These are phyloP conservation scores for Diaporthe citriasiana DNA, from an alignment of 2,329 filamentous ascomycete genomes.

Conservation along the genomic window DNA sequence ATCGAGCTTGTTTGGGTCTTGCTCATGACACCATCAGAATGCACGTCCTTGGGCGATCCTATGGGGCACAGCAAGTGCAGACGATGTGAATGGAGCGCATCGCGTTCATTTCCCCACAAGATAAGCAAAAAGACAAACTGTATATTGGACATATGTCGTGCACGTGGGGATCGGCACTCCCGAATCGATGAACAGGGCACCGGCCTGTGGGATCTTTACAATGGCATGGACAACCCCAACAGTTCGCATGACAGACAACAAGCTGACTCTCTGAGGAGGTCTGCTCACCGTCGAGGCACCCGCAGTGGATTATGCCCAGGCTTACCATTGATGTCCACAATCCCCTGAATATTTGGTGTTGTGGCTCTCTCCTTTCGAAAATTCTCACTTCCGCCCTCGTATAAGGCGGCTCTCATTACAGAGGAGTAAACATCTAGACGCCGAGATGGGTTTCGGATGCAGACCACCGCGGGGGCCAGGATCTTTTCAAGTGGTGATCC, in stretches of 20 bases:
- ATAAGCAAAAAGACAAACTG: background rate
- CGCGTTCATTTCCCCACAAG: background rate
- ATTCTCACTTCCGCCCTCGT: background rate
- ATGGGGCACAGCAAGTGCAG: background rate
- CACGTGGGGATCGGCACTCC: conserved; percentile 12
- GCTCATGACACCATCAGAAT: background rate
- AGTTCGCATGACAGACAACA: background rate
- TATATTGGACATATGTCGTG: conserved; percentile 9
- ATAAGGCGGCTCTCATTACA: background rate
- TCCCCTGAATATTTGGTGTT: background rate
- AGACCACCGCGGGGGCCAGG: conserved; percentile 7
- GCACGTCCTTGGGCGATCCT: background rate
- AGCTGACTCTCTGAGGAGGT: too few species aligned
- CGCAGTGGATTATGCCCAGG: background rate
- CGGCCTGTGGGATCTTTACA: background rate
- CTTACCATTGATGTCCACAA: background rate
- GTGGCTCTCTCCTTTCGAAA: background rate
- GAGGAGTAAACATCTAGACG: conserved; percentile 4
- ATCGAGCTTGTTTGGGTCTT: background rate
- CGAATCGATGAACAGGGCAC: background rate
- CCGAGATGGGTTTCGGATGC: conserved; percentile 14
- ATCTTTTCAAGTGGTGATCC: conserved; percentile 19
- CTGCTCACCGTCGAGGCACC: background rate
- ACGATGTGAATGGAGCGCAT: background rate
- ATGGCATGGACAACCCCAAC: background rate